These are phyloP conservation scores for Yamadazyma diddensiae DNA, from an alignment of 1,139 yeast species.

Conservation along the genomic window DNA sequence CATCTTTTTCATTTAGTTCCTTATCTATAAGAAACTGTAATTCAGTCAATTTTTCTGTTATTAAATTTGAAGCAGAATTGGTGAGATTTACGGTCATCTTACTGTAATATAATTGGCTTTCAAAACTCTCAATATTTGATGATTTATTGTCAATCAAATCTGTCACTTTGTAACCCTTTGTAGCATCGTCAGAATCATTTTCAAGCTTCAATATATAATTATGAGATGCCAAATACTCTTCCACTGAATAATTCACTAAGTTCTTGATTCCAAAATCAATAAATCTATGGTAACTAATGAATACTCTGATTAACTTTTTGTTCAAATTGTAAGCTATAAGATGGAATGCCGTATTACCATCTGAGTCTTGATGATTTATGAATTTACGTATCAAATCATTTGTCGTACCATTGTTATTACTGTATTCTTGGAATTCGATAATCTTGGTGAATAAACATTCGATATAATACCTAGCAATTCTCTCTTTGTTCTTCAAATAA, in stretches of 20 bases:
- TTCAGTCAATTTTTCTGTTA: conserved; percentile 41
- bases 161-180: conserved; percentile 4
- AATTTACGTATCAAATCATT: conserved; percentile 56
- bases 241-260: conserved; percentile 68
- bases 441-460: conserved; percentile 70
- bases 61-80: conserved; percentile 30
- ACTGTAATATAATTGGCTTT: conserved; percentile 36
- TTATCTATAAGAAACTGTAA: conserved; percentile 39
- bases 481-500: conserved; percentile 47
- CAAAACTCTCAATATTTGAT: conserved; percentile 30
- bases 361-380: conserved; percentile 72
- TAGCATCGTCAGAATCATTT: conserved; percentile 12
- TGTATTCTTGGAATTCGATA: conserved; percentile 25
- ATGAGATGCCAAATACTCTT: conserved; percentile 56
- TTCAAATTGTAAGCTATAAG: conserved; percentile 76
- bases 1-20: conserved; percentile 40
- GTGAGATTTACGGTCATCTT: conserved; percentile 38
- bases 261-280: conserved; percentile 62
- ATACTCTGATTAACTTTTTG: conserved; percentile 67
- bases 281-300: conserved; percentile 70
- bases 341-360: conserved; percentile 89
- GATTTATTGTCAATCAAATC: conserved; percentile 11
- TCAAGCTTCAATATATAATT: conserved; percentile 30
- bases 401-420: conserved; percentile 12
- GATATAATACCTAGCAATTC: conserved; percentile 78